Evolutionary conservation across 192 early-diverging fungal genomes (phyloP), one percentile per base, ranked within the genome.

Genomic region (Entomortierella chlamydospora): DNA sequence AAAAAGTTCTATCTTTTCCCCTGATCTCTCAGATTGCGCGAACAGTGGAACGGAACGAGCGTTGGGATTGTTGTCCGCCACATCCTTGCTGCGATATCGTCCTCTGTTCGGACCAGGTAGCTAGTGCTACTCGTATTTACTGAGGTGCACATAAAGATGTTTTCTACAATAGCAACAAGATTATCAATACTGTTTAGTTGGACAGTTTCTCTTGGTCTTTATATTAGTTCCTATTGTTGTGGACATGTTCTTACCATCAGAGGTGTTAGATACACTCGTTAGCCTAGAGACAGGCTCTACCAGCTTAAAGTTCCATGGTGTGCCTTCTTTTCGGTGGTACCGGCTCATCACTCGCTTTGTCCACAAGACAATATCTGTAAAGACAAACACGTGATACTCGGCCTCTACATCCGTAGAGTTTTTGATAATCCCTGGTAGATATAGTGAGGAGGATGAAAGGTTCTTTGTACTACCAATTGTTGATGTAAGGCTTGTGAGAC

Each of bases 261-360:
- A 47, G 0, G 76, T 79, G 10, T 68, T 79, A 30, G 62, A 65
- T 1, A 79, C 76, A 23, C 76, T 79, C 0, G 76, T 79, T 17
- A 79, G 42, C 25, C 68, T 31, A 13, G 76, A 79, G 28, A 79
- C 65, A 9, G 76, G 76, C 34, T 79, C 76, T 1, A 79, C 68
- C 25, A 79, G 57, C 29, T 79, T 79, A 25, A 79, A 79, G 43
- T 70, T 70, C 76, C 76, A 79, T 2, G 76, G 76, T 0, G 58
- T 43, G 7, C 76, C 76, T 43, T 79, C 76, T 41, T 79, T 79
- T 0, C 76, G 76, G 33, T 79, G 54, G 37, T 79, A 79, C 2
- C 76, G 68, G 42, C 76, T 70, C 57, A 79, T 70, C 12, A 79
- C 76, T 13, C 76, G n/a, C 28, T 79, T 79, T 22, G 76, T 79